Percentiles rank a stretch among this genome's conserved stretches.
Conservation (phyloP, 352 stramenopile genomes). For the Pythium insidiosum region DNA sequence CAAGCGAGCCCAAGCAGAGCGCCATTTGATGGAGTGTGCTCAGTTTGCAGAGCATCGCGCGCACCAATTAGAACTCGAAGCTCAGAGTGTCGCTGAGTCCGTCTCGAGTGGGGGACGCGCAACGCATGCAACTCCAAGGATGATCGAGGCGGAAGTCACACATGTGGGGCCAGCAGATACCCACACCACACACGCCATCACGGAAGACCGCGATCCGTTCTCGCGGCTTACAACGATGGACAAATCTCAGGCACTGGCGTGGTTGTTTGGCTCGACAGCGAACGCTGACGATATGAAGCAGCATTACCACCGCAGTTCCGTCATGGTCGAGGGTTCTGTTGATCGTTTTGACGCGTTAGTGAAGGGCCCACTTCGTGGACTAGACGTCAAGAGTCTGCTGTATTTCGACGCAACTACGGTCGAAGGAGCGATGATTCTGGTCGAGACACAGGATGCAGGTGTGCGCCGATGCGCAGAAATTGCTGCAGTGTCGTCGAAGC, state of each 20-base stretch:
- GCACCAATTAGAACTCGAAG: too few relatives aligned
- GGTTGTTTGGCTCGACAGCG: slow-evolving; percentile 7
- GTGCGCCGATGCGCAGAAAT: background rate
- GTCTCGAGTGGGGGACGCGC: too few relatives aligned
- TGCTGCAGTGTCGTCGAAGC: background rate
- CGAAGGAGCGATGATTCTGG: background rate
- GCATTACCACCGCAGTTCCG: background rate
- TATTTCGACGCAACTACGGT: background rate
- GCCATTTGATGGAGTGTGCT: slow-evolving; percentile 8
- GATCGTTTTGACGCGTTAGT: slow-evolving; percentile 5
- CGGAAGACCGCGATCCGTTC: too few relatives aligned
- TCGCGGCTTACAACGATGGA: slow-evolving; percentile 4
- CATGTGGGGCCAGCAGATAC: too few relatives aligned
- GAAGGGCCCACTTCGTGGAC: background rate
- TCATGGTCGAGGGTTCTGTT: background rate
- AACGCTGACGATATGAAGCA: slow-evolving; percentile 4
- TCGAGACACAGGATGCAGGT: too few relatives aligned
- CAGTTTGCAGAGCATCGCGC: too few relatives aligned
- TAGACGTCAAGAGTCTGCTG: slow-evolving; percentile 8
- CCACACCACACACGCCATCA: too few relatives aligned
- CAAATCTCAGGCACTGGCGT: background rate
- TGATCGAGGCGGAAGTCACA: too few relatives aligned
- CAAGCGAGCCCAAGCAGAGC: background rate
- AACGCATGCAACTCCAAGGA: too few relatives aligned
- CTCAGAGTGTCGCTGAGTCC: too few relatives aligned